phyloP scores from a whole-genome alignment of 345 rosid species.

The Brassica carinata region DNA sequence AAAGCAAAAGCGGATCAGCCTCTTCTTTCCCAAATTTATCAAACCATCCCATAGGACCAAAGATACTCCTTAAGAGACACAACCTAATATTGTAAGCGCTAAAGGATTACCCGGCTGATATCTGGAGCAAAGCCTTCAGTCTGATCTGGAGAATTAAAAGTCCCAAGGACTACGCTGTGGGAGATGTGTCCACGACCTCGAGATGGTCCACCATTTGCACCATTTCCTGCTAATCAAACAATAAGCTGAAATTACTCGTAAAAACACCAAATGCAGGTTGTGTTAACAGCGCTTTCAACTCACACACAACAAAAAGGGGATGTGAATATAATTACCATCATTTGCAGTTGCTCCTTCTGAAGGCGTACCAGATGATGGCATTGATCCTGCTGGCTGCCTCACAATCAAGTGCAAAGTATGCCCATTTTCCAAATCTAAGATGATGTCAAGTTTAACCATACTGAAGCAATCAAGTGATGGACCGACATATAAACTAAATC shows the following conservation, averaged over 20 bases:
- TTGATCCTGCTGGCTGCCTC: constrained; percentile 72
- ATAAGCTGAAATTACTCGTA: neutral
- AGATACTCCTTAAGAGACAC: neutral
- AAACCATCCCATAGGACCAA: constrained; percentile 21
- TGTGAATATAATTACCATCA: constrained; percentile 45
- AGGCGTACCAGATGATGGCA: constrained; percentile 55
- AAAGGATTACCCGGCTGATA: constrained; percentile 54
- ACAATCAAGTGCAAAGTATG: constrained; percentile 88
- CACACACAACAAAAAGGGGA: neutral
- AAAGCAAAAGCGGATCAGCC: constrained; percentile 8
- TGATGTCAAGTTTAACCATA: constrained; percentile 46
- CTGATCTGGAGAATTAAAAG: constrained; percentile 81
- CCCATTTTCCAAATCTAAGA: constrained; percentile 86
- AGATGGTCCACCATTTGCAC: constrained; percentile 53
- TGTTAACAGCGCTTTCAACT: constrained; percentile 3
- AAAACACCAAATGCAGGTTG: neutral
- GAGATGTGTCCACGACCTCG: constrained; percentile 74
- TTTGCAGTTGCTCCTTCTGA: constrained; percentile 53
- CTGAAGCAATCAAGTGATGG: neutral
- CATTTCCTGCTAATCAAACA: constrained; percentile 54
- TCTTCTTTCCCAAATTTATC: neutral
- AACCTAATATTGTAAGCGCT: neutral
- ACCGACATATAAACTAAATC: constrained; percentile 3
- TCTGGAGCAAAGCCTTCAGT: constrained; percentile 73
- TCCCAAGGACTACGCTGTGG: constrained; percentile 85